Base-by-base conservation (phyloP, 176 grass and related monocot species). In the Eragrostis nindensis region DNA sequence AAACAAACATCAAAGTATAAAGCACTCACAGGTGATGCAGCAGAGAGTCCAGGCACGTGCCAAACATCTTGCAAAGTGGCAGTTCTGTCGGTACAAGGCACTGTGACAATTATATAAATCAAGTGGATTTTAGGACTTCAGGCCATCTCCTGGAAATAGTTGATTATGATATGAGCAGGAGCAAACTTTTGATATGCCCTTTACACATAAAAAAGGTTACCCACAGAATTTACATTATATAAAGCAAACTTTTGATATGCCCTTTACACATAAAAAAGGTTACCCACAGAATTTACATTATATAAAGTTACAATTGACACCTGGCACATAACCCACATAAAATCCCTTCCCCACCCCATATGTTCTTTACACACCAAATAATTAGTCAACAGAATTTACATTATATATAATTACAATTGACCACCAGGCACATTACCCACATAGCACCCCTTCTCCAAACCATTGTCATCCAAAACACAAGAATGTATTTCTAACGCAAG, bases 41-140 rank as follows among this genome's bases (percentile, higher is more conserved):
- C 80, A 13, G 90, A 91, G 25, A 95, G 71, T 61, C 92, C 92
- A 50, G 92, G 91, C 82, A 99, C 92, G 22, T 94, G 96, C 96
- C 96, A 99, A 99, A 99, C 96, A 99, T 99, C 72, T 91, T 93
- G 90, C 5, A 52, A 39, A 67, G 69, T 30, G 49, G 40, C 2
- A 72, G 71, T 76, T 71, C 47, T 11, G 64, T 71, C 71, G 55
- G 21, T 65, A 76, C 36, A 59, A 17, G 71, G 29, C 77, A 64
- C 67, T n/a, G 15, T 71, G 24, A 78, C 36, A 30, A 30, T 66
- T 25, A 40, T 30, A 53, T 42, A 81, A 80, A 57, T 44, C 4
- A 64, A 67, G 55, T 42, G 15, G 67, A 84, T 49, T 87, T 87
- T 41, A 45, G 62, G 53, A 45, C 19, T 73, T 75, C 56, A 77